A percentile compares a stretch with the other conserved stretches of the same genome.
Conservation (phyloP, 495 filamentous ascomycete species). For the Neurospora sp. region DNA sequence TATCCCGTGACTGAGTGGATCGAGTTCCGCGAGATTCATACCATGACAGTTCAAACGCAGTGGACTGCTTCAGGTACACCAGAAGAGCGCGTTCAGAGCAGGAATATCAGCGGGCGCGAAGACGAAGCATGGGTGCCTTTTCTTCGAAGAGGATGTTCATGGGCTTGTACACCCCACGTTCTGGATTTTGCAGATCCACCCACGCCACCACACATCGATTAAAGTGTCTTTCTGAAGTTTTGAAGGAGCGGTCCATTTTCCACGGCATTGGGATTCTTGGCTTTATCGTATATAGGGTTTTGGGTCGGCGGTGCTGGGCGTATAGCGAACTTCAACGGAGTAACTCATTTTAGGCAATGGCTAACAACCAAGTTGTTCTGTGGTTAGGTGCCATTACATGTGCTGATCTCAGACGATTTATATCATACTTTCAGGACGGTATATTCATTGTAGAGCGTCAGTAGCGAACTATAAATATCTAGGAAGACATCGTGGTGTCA, state of each 20-base stretch:
- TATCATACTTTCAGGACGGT: neutral
- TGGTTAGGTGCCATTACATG: neutral
- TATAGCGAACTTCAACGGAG: neutral
- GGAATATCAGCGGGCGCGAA: neutral
- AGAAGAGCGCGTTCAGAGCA: neutral
- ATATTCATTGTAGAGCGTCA: neutral
- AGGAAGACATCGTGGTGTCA: neutral
- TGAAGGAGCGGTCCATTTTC: neutral
- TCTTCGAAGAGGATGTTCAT: slow-evolving; percentile 53
- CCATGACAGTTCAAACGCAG: neutral
- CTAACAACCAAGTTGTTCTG: neutral
- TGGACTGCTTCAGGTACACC: neutral
- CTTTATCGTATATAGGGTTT: neutral
- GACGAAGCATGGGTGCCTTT: slow-evolving; percentile 47
- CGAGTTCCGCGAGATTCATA: slow-evolving; percentile 17
- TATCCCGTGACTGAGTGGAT: slow-evolving; percentile 21
- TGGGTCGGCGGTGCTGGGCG: neutral
- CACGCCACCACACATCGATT: no score
- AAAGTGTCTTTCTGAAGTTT: neutral
- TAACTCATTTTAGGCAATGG: neutral
- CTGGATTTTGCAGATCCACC: neutral
- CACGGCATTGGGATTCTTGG: neutral
- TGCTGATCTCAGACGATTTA: neutral
- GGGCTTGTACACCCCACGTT: slow-evolving; percentile 42
- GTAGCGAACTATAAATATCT: neutral